Evolutionary conservation across 306 rosid species (phyloP).

Genomic region (Alnus rubra): DNA sequence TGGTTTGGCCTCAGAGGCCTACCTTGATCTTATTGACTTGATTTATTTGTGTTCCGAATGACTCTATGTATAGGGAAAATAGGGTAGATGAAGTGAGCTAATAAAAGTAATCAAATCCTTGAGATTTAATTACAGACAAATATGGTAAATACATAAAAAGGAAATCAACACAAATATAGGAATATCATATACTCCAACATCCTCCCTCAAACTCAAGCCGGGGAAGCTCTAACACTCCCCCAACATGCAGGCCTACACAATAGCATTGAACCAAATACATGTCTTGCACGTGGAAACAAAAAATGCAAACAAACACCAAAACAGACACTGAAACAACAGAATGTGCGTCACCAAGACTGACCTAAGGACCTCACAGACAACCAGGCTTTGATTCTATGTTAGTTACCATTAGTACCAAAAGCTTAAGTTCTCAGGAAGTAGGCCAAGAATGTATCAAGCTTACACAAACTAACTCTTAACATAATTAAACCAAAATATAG

Average conservation of each 20-base stretch:
- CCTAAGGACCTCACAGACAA: neutral
- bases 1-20: too few species aligned
- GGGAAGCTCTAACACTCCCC: neutral
- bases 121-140: too few species aligned
- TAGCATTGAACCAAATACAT: neutral
- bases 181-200: too few species aligned
- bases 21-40: too few species aligned
- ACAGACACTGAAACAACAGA: neutral
- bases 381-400: neutral
- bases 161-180: too few species aligned
- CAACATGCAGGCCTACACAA: neutral
- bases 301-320: neutral
- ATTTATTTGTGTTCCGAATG: too few species aligned
- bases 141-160: too few species aligned
- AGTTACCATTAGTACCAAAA: neutral
- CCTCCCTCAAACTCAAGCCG: too few species aligned
- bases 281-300: neutral
- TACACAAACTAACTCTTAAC: neutral
- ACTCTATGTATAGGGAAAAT: too few species aligned
- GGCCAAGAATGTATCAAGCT: neutral
- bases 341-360: neutral
- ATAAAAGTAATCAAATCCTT: too few species aligned
- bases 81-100: too few species aligned
- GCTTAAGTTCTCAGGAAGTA: neutral
- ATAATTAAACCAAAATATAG: too few species aligned